Evolutionary conservation across 2,329 filamentous ascomycete genomes (phyloP), one percentile per base, ranked within the genome.

Genomic region (Sphaceloma murrayae): DNA sequence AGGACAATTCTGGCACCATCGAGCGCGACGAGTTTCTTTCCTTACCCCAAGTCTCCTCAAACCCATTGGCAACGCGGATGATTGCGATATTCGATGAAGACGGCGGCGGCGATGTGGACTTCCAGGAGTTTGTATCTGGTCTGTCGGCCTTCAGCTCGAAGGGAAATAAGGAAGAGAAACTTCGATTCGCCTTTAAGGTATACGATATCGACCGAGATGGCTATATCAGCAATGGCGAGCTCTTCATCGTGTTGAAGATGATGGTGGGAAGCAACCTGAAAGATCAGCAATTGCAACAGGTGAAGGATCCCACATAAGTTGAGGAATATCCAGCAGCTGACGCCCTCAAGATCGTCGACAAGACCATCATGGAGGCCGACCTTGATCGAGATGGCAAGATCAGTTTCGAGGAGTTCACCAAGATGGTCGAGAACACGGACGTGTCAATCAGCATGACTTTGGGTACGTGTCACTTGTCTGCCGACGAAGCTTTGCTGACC

Each of bases 201-300:
- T 98, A 98, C 73, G 91, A 98, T 64, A 96, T 98, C 59, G 91
- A 98, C 67, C 85, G 91, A 49, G 91, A 98, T 65, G 91, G 91
- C 17, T 98, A 85, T 69, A 98, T 98, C 61, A 94, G 85, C 71
- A 98, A 98, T 66, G 91, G 91, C 58, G 91, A 98, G 72, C 77
- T 98, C 42, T 98, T 96, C 66, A 96, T 98, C 58, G 91, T 98
- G 59, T 75, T 98, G 58, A 98, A 98, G 82, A 98, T 98, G 91
- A 98, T 98, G 91, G 91, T 98, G 42, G 91, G 91, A 48, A 95
- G 85, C 70, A 98, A 98, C 66, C 70, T 98, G 59, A 98, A 98
- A 74, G 91, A 98, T 65, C 86, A 95, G 67, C 91, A 98, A 69
- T 69, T 98, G 62, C 91, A 98, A 70, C 91, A 89, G 66, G 42